A percentile compares a stretch with the other conserved stretches of the same genome.
These are phyloP conservation scores for Trichophyton benhamiae DNA, from an alignment of 2,329 filamentous ascomycete species.

Conservation along the genomic window DNA sequence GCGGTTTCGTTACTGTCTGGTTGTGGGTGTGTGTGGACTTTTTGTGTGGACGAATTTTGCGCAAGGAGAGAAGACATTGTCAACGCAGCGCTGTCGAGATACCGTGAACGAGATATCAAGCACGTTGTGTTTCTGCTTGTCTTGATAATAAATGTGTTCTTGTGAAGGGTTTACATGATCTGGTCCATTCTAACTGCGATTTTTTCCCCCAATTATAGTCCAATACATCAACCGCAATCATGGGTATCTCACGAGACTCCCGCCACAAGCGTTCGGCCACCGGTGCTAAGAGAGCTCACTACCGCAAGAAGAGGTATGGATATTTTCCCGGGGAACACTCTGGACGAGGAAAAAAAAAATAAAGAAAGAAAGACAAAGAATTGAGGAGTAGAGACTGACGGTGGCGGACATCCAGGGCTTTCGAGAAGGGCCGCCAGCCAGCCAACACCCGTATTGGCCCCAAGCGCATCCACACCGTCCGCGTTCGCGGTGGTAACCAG, in stretches of 20 bases:
- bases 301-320: conserved; percentile 53
- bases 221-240: conserved; percentile 61
- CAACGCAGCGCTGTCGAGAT: background rate
- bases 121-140: background rate
- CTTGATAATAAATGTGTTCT: background rate
- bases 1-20: conserved; percentile 1
- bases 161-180: background rate
- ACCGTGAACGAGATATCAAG: background rate
- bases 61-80: background rate
- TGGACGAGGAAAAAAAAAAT: background rate
- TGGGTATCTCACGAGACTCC: conserved; percentile 99
- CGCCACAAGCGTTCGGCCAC: conserved; percentile 99
- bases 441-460: conserved; percentile 98
- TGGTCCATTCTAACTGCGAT: background rate
- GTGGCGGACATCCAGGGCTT: conserved; percentile 59
- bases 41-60: background rate
- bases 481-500: conserved; percentile 95
- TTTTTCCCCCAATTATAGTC: conserved; percentile 22
- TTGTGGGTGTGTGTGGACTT: background rate
- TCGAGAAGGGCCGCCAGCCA: conserved; percentile 99
- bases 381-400: background rate
- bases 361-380: background rate
- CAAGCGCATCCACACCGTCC: conserved; percentile 94
- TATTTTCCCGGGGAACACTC: conserved; percentile 8
- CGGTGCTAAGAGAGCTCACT: conserved; percentile 93